Percentiles rank a stretch among this genome's conserved stretches.
These are phyloP conservation scores for Orbilia ellipsospora DNA, from an alignment of 2,329 filamentous ascomycete species.

Conservation along the genomic window DNA sequence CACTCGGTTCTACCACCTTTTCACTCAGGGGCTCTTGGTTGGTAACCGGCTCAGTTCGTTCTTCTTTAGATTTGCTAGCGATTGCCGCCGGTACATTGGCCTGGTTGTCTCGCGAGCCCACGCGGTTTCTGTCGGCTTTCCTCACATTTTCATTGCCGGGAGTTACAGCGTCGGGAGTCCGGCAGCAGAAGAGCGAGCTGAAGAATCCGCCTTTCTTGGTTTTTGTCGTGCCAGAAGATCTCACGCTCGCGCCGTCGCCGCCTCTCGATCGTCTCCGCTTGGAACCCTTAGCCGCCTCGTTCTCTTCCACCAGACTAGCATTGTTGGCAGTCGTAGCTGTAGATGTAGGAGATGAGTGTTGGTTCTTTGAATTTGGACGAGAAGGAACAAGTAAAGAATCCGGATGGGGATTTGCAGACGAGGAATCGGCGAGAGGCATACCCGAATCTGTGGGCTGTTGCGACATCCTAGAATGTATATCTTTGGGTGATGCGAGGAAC, in stretches of 20 bases:
- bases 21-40: conserved; percentile 49
- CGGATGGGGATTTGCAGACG: conserved; percentile 51
- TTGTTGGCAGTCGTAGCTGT: conserved; percentile 59
- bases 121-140: conserved; percentile 43
- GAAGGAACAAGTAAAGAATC: conserved; percentile 55
- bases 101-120: conserved; percentile 35
- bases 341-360: conserved; percentile 57
- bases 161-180: conserved; percentile 50
- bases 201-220: conserved; percentile 57
- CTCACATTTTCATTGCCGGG: conserved; percentile 46
- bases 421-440: conserved; percentile 56
- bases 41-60: conserved; percentile 13
- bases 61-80: conserved; percentile 40
- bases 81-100: conserved; percentile 34
- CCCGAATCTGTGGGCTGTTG: conserved; percentile 54
- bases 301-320: conserved; percentile 57
- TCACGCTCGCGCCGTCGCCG: conserved; percentile 56
- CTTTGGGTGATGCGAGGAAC: conserved; percentile 39
- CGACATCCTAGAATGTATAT: conserved; percentile 45
- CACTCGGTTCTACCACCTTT: conserved; percentile 24
- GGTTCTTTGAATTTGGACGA: conserved; percentile 55
- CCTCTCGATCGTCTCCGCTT: conserved; percentile 57
- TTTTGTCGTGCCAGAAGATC: conserved; percentile 50
- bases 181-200: conserved; percentile 59
- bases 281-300: conserved; percentile 57